Evolutionary conservation across 192 early-diverging fungal genomes (phyloP).

Genomic region (Coemansia sp.): DNA sequence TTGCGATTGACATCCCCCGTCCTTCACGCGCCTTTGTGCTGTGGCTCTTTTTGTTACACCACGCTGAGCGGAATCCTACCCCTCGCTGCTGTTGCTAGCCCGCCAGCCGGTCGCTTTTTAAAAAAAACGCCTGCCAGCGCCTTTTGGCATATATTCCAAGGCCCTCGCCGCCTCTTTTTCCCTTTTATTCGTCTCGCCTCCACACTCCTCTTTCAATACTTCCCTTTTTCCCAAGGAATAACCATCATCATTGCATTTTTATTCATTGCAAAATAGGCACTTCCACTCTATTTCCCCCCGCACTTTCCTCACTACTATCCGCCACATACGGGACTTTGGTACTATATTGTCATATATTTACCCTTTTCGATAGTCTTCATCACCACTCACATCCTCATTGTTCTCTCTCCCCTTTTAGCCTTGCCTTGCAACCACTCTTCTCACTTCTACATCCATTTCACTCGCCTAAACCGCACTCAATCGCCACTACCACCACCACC

Average conservation of each 20-base stretch:
- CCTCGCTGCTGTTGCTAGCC: no score
- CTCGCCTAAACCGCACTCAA: no score
- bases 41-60: background rate
- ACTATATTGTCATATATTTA: background rate
- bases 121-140: no score
- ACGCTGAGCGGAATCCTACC: background rate
- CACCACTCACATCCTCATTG: constrained; percentile 1
- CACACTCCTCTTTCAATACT: background rate
- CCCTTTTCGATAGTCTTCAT: no score
- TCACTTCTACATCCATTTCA: background rate
- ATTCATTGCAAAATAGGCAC: constrained; percentile 10
- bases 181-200: background rate
- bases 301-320: background rate
- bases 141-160: constrained; percentile 4
- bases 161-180: background rate
- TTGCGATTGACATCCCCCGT: constrained; percentile 4
- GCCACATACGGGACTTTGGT: background rate
- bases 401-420: background rate
- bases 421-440: background rate
- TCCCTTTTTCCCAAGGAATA: constrained; percentile 5
- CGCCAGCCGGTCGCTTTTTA: no score
- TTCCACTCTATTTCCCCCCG: constrained; percentile 1
- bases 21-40: background rate
- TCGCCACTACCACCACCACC: background rate
- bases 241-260: constrained; percentile 5